These are phyloP conservation scores for Obba rivulosa DNA, from an alignment of 768 basidiomycete genomes.

Conservation along the genomic window DNA sequence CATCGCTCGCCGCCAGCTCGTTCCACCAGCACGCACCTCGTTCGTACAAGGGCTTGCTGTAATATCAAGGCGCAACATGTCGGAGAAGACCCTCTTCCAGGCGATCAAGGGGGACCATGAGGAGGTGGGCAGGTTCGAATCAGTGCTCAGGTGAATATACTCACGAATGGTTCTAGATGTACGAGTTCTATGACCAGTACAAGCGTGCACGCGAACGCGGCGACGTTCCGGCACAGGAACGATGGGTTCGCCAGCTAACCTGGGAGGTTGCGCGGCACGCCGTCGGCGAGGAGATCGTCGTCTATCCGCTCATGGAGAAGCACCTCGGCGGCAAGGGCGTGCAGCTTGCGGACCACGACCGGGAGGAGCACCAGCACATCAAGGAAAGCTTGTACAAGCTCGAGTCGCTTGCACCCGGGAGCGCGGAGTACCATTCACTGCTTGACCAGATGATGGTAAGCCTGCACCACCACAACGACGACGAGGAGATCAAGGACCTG, in stretches of 20 bases:
- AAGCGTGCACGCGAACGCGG: slow-evolving; percentile 25
- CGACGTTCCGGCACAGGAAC: slow-evolving; percentile 41
- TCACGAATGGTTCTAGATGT: slow-evolving; percentile 36
- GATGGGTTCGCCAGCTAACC: slow-evolving; percentile 50
- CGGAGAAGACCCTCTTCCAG: slow-evolving; percentile 30
- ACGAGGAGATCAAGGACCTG: slow-evolving; percentile 54
- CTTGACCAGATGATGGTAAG: slow-evolving; percentile 43
- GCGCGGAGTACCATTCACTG: slow-evolving; percentile 35
- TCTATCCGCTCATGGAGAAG: slow-evolving; percentile 58
- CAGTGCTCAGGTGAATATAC: background rate
- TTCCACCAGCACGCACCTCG: too few species aligned
- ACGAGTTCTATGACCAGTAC: slow-evolving; percentile 50
- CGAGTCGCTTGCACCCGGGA: slow-evolving; percentile 39
- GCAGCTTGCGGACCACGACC: slow-evolving; percentile 48
- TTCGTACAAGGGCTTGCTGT: too few species aligned
- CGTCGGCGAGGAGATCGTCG: slow-evolving; percentile 57
- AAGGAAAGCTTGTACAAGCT: slow-evolving; percentile 41
- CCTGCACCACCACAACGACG: slow-evolving; percentile 48
- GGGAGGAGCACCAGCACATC: slow-evolving; percentile 45
- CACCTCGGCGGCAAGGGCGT: slow-evolving; percentile 47
- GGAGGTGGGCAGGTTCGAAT: slow-evolving; percentile 28
- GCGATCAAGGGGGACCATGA: slow-evolving; percentile 46
- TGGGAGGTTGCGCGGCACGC: slow-evolving; percentile 63
- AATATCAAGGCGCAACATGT: slow-evolving; percentile 13
- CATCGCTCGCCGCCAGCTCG: too few species aligned